phyloP scores from a whole-genome alignment of 352 stramenopile genomes.

The Phytophthora capsici region DNA sequence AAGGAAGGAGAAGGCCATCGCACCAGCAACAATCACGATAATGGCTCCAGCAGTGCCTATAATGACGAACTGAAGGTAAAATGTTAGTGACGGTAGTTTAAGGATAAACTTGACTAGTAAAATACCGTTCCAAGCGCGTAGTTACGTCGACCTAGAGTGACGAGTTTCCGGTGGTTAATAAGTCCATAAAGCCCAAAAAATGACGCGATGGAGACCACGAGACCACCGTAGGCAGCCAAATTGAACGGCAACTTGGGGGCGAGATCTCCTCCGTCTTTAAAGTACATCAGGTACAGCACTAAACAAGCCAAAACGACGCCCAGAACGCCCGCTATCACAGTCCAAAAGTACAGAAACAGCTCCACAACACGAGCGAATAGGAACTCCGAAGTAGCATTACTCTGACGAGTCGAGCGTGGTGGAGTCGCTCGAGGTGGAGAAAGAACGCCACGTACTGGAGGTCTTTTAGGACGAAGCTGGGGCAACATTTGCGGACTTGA shows the following conservation, averaged over 20 bases:
- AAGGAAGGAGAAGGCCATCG: slow-evolving; percentile 52
- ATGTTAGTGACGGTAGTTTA: not conserved
- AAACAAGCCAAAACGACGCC: slow-evolving; percentile 53
- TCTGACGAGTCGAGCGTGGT: slow-evolving; percentile 4
- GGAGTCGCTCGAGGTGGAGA: slow-evolving; percentile 19
- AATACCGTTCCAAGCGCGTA: slow-evolving; percentile 61
- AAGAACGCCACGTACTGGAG: slow-evolving; percentile 24
- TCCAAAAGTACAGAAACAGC: slow-evolving; percentile 62
- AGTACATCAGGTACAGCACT: slow-evolving; percentile 69
- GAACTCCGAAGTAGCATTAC: slow-evolving; percentile 10
- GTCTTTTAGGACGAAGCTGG: slow-evolving; percentile 19
- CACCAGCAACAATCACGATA: slow-evolving; percentile 56
- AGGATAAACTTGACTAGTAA: not conserved
- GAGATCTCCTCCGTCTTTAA: slow-evolving; percentile 63
- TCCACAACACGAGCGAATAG: slow-evolving; percentile 42
- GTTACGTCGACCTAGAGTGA: slow-evolving; percentile 61
- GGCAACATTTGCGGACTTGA: slow-evolving; percentile 19
- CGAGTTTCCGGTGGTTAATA: slow-evolving; percentile 55
- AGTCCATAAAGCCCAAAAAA: slow-evolving; percentile 55
- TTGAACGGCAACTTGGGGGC: slow-evolving; percentile 56
- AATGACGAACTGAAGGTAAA: slow-evolving; percentile 48
- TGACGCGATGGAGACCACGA: slow-evolving; percentile 52
- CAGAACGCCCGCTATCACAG: slow-evolving; percentile 56
- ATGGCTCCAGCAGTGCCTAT: slow-evolving; percentile 46
- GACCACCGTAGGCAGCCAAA: slow-evolving; percentile 54